Evolutionary conservation across 148 eudicot genomes (phyloP), one percentile per base, ranked within the genome.

Genomic region (Cornus controversa): DNA sequence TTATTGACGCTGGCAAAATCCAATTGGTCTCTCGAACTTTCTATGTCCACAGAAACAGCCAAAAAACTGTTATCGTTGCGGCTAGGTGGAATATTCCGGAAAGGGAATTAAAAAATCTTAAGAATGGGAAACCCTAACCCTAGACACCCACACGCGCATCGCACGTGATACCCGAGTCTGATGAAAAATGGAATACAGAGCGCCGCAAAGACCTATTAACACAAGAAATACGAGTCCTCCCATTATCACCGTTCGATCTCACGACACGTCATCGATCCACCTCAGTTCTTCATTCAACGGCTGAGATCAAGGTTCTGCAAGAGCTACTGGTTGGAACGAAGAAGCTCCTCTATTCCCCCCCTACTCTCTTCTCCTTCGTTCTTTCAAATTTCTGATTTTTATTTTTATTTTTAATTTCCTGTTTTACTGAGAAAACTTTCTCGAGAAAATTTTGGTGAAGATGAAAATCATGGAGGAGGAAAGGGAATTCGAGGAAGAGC

Each of bases 241-340:
- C 68, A 67, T 72, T 31, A 18, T 25, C 71, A 69, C 88, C 89
- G 92, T 89, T 78, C 45, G 89, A 86, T 91, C 72, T 26, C 0
- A 0, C 23, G 18, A 71, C 95, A 91, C 87, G 91, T 91, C 92
- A 87, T 65, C 76, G 24, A 91, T 91, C 91, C 91, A 16, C 57
- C 22, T 50, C 22, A 6, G 4, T 20, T 42, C 57, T 8, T 7
- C 14, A 72, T 72, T 80, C 82, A 87, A 91, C 90, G 92, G 92
- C 78, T 76, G 70, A 84, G 91, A 91, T 89, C 75, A 64, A 74
- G 42, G 73, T 53, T 18, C 75, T 70, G 22, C 67, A 23, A 40
- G 54, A 66, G 78, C 80, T 80, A 77, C 84, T 40, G 77, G 78
- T 73, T 71, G 78, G 86, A 79, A 82, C 81, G 75, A 75, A 73